Percentiles rank a stretch among this genome's conserved stretches.
These are phyloP conservation scores for Rhynchospora pubera DNA, from an alignment of 176 grass and related monocot genomes.

Conservation along the genomic window DNA sequence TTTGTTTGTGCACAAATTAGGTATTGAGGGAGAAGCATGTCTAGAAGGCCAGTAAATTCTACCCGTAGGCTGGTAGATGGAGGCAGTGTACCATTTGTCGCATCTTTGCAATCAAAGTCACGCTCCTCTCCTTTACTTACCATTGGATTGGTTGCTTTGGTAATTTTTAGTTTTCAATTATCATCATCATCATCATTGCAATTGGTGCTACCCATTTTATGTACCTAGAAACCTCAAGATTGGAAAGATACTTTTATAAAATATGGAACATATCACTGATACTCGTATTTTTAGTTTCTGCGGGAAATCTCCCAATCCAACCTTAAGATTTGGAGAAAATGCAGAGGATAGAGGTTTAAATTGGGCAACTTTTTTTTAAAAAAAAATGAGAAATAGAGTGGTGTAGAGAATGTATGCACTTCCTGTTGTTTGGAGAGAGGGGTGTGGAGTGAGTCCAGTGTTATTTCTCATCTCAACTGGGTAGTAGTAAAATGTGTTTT, in stretches of 20 bases:
- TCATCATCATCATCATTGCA: background rate
- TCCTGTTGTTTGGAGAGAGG: background rate
- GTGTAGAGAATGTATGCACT: background rate
- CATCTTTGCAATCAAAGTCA: constrained; percentile 63
- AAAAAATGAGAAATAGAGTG: background rate
- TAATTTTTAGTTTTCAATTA: constrained; percentile 17
- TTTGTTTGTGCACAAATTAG: constrained; percentile 8
- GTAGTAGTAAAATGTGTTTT: background rate
- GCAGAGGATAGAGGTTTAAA: background rate
- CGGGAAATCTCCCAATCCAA: background rate
- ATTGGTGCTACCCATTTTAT: background rate
- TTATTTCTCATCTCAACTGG: background rate
- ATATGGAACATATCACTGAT: background rate
- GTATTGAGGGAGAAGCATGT: constrained; percentile 30
- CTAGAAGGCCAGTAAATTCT: constrained; percentile 75
- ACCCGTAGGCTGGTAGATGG: constrained; percentile 53
- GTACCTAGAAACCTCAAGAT: background rate
- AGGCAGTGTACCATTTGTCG: constrained; percentile 38
- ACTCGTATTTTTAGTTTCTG: background rate
- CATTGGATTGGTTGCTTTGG: constrained; percentile 59
- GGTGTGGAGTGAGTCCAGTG: background rate
- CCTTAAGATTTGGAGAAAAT: background rate
- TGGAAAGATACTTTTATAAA: background rate
- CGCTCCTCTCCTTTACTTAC: constrained; percentile 69
- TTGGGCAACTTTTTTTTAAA: background rate